Evolutionary conservation across 163 green algal genomes (phyloP).

Genomic region (Chloromonas sp.): DNA sequence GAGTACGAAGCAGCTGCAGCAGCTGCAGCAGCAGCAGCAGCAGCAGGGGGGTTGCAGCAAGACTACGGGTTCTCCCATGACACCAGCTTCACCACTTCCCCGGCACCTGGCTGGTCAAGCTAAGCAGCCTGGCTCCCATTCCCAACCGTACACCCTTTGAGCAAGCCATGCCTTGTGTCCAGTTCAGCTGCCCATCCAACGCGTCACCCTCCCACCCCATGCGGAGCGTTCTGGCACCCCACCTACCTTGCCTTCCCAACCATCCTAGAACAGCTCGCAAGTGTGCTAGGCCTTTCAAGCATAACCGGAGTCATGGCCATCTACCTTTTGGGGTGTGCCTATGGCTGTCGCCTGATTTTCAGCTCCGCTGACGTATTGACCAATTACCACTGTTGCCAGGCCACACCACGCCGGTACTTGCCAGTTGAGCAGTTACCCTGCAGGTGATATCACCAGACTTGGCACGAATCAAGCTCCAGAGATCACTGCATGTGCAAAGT

Average conservation of each 20-base stretch:
- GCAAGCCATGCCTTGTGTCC: background rate
- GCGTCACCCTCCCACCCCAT: background rate
- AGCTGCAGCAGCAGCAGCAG: constrained; percentile 11
- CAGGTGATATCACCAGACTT: too few species aligned
- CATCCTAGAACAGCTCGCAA: background rate
- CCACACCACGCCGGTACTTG: too few species aligned
- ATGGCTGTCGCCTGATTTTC: too few species aligned
- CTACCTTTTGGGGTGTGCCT: too few species aligned
- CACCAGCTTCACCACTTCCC: constrained; percentile 24
- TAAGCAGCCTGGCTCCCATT: background rate
- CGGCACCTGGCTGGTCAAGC: constrained; percentile 33
- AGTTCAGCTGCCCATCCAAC: background rate
- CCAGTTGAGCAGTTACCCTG: too few species aligned
- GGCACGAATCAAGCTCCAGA: too few species aligned
- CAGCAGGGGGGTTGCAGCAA: background rate
- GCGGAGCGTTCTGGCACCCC: too few species aligned
- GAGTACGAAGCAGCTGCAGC: constrained; percentile 2
- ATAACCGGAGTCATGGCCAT: background rate
- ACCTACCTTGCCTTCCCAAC: background rate
- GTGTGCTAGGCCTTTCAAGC: background rate
- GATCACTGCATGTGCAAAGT: too few species aligned
- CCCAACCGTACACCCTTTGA: too few species aligned
- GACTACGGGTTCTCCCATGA: constrained; percentile 2
- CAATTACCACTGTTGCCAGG: too few species aligned
- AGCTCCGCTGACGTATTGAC: too few species aligned